Percentiles rank a stretch among this genome's conserved stretches.
phyloP scores from a whole-genome alignment of 306 rosid genomes.

The Sicyos edulis region DNA sequence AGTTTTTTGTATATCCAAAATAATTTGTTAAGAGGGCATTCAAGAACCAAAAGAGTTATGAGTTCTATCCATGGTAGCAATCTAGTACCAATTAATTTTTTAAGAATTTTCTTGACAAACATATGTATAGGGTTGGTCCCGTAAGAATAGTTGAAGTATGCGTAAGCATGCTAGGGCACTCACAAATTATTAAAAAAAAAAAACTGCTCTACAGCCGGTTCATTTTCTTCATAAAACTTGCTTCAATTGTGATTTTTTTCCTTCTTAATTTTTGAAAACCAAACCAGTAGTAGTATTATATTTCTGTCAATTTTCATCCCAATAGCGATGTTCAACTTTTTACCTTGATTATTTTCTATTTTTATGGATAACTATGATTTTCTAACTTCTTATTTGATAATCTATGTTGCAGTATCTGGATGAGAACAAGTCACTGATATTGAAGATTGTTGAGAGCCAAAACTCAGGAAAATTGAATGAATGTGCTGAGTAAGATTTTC shows the following conservation, averaged over 20 bases:
- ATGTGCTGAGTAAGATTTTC: conserved; percentile 79
- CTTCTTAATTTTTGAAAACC: not conserved
- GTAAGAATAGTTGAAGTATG: too few relatives aligned
- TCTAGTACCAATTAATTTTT: too few relatives aligned
- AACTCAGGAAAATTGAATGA: conserved; percentile 84
- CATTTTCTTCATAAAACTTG: too few relatives aligned
- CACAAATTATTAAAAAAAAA: too few relatives aligned
- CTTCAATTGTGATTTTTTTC: not conserved
- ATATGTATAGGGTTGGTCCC: too few relatives aligned
- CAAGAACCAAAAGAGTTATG: too few relatives aligned
- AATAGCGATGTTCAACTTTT: not conserved
- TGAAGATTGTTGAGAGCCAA: conserved; percentile 99
- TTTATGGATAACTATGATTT: not conserved
- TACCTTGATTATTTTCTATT: not conserved
- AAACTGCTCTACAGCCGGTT: too few relatives aligned
- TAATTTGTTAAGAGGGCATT: too few relatives aligned
- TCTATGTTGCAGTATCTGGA: conserved; percentile 74
- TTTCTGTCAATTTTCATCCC: not conserved
- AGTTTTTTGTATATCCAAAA: not conserved
- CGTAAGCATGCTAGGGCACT: too few relatives aligned
- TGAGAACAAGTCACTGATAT: conserved; percentile 95
- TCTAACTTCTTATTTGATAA: conserved; percentile 17
- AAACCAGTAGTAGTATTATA: not conserved
- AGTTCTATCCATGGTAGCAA: too few relatives aligned
- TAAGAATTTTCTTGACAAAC: too few relatives aligned